Conservation (phyloP, 2,329 filamentous ascomycete species). For the Gnomoniopsis smithogilvyi region DNA sequence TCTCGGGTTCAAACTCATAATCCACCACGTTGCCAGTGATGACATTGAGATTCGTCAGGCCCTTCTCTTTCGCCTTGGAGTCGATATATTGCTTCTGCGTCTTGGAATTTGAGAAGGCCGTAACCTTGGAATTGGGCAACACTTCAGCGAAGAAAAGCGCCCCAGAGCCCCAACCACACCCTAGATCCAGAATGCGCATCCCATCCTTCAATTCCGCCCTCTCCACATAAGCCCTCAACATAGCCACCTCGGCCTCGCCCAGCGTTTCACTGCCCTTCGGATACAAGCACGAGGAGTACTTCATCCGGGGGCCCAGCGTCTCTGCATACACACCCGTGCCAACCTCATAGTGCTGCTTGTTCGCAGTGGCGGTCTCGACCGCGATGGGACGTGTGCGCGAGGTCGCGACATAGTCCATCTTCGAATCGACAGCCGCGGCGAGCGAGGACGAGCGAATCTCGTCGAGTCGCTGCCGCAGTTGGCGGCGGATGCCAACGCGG, state of each 20-base stretch:
- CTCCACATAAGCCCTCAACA: conserved; percentile 61
- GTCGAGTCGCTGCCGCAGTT: conserved; percentile 58
- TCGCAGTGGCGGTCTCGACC: conserved; percentile 63
- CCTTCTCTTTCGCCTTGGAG: conserved; percentile 49
- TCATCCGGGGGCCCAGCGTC: conserved; percentile 66
- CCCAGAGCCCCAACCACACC: conserved; percentile 68
- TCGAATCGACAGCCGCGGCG: conserved; percentile 50
- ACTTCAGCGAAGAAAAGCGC: conserved; percentile 63
- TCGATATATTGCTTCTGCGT: conserved; percentile 69
- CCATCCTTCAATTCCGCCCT: conserved; percentile 58
- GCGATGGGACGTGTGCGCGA: conserved; percentile 63
- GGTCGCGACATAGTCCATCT: conserved; percentile 60
- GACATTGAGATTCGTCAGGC: conserved; percentile 57
- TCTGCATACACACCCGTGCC: conserved; percentile 60
- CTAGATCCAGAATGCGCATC: conserved; percentile 60
- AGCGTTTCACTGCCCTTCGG: conserved; percentile 60
- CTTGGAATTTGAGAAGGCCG: conserved; percentile 66
- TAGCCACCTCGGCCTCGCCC: conserved; percentile 62
- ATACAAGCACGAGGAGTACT: conserved; percentile 68
- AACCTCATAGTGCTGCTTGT: conserved; percentile 71
- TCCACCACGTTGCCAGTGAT: conserved; percentile 66
- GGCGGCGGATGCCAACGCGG: conserved; percentile 62
- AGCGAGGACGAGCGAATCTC: conserved; percentile 53
- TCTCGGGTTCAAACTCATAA: conserved; percentile 57
- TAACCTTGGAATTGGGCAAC: conserved; percentile 59